A percentile compares a stretch with the other conserved stretches of the same genome.
Conservation (phyloP, 2,329 filamentous ascomycete species). For the Aurifilum marmelostoma region DNA sequence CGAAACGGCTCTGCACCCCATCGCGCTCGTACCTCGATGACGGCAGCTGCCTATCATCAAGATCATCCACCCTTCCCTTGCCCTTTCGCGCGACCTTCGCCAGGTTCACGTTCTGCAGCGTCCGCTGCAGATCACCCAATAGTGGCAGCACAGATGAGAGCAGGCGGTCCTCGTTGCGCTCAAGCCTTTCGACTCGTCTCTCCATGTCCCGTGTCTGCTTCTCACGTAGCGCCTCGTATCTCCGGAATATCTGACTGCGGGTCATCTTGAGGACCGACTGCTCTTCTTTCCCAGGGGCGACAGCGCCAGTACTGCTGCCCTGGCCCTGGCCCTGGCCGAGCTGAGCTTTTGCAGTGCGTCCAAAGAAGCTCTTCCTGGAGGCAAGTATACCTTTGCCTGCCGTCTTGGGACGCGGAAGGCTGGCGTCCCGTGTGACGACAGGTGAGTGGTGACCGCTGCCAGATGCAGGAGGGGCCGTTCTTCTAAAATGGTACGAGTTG, state of each 20-base stretch:
- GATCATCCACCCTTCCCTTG: conserved; percentile 2
- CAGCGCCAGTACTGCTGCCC: background rate
- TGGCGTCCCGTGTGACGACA: background rate
- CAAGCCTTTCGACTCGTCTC: conserved; percentile 48
- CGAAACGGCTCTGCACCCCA: conserved; percentile 10
- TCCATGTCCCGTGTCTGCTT: conserved; percentile 46
- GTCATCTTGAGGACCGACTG: conserved; percentile 19
- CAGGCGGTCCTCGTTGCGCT: conserved; percentile 52
- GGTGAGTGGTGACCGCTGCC: conserved; percentile 19
- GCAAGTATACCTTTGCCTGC: conserved; percentile 21
- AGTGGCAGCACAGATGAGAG: conserved; percentile 49
- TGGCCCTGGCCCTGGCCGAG: background rate
- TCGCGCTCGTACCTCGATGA: conserved; percentile 2
- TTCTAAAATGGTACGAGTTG: conserved; percentile 9
- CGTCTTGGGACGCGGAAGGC: conserved; percentile 18
- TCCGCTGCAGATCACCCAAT: conserved; percentile 48
- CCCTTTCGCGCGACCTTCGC: background rate
- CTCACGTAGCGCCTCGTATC: conserved; percentile 27
- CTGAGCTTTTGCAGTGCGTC: background rate
- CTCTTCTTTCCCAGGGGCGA: background rate
- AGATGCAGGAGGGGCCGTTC: conserved; percentile 1
- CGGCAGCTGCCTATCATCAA: background rate
- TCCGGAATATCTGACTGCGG: conserved; percentile 21
- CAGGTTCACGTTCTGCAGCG: conserved; percentile 33
- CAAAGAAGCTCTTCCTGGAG: conserved; percentile 23